A percentile compares a stretch with the other conserved stretches of the same genome.
These are phyloP conservation scores for Syzygium aromaticum DNA, from an alignment of 345 rosid species.

Conservation along the genomic window DNA sequence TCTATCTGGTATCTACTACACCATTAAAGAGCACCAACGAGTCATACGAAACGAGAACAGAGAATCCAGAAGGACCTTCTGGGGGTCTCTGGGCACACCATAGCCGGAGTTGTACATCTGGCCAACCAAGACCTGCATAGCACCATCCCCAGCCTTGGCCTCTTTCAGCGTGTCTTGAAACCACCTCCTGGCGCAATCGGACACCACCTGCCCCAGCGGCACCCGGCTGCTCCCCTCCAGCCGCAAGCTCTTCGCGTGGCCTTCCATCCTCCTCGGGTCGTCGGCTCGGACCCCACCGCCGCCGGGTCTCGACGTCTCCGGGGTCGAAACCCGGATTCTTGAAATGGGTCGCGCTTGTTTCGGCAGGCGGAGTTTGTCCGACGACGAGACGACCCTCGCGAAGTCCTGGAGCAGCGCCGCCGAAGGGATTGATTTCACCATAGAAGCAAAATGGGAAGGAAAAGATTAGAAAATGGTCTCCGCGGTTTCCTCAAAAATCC, in stretches of 20 bases:
- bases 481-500: background rate
- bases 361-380: constrained; percentile 24
- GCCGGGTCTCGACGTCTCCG: constrained; percentile 3
- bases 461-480: background rate
- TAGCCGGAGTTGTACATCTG: constrained; percentile 80
- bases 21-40: background rate
- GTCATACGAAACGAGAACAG: background rate
- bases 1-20: background rate
- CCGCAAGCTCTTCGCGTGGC: background rate
- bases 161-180: constrained; percentile 67
- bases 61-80: constrained; percentile 33
- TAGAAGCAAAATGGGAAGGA: constrained; percentile 5
- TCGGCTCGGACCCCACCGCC: background rate
- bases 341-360: constrained; percentile 16
- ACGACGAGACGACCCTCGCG: constrained; percentile 33
- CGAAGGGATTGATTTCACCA: constrained; percentile 52
- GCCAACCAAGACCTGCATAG: constrained; percentile 78
- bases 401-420: constrained; percentile 32
- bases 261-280: constrained; percentile 29
- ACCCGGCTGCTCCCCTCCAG: constrained; percentile 20
- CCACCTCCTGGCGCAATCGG: constrained; percentile 66
- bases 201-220: constrained; percentile 59
- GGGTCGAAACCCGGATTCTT: constrained; percentile 14
- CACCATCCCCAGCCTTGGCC: constrained; percentile 61
- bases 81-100: constrained; percentile 62